phyloP scores from a whole-genome alignment of 176 grass and related monocot species.

The Carex kokanica region DNA sequence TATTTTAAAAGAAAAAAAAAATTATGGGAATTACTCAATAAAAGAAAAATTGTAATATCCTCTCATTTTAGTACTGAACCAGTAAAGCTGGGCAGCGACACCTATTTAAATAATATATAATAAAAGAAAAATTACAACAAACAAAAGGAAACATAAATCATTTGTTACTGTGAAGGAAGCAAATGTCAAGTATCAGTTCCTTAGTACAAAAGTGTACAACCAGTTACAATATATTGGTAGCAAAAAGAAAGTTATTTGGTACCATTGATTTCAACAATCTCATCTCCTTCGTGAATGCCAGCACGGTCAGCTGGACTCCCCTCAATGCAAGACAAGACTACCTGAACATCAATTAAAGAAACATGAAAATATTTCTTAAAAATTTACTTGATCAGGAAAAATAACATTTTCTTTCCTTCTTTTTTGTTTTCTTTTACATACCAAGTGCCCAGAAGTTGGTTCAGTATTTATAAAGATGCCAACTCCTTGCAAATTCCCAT shows the following conservation, averaged over 20 bases:
- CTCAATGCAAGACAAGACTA: constrained; percentile 88
- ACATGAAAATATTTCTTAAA: not conserved
- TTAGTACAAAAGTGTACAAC: not conserved
- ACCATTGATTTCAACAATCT: constrained; percentile 92
- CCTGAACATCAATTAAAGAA: constrained; percentile 26
- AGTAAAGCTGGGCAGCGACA: not conserved
- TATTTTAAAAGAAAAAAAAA: constrained; percentile 27
- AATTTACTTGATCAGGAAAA: constrained; percentile 12
- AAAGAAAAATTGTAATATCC: not conserved
- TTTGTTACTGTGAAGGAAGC: not conserved
- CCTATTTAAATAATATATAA: not conserved
- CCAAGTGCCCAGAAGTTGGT: constrained; percentile 69
- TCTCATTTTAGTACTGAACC: not conserved
- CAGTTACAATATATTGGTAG: not conserved
- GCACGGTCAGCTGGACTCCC: constrained; percentile 93
- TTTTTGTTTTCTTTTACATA: constrained; percentile 29
- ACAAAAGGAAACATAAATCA: not conserved
- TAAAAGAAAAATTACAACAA: not conserved
- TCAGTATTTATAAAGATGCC: constrained; percentile 89
- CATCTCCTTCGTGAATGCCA: constrained; percentile 77
- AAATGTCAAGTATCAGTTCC: not conserved
- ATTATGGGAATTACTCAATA: not conserved
- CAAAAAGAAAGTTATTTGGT: constrained; percentile 14
- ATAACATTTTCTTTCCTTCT: not conserved
- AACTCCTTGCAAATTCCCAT: constrained; percentile 88